phyloP scores from a whole-genome alignment of 1,284 basidiomycete genomes.

The Rhodotorula sp. region DNA sequence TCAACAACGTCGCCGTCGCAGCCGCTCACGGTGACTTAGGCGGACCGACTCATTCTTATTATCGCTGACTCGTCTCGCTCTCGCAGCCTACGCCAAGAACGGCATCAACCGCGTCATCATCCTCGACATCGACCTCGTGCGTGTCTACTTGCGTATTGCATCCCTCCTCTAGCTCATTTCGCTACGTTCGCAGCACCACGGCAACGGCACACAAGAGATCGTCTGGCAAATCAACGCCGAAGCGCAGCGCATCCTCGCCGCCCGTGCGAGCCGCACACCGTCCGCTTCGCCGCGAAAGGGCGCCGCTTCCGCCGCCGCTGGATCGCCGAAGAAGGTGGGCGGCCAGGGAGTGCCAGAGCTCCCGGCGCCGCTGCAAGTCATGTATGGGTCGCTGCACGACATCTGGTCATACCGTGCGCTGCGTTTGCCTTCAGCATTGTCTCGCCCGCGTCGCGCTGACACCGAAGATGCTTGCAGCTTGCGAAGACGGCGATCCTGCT shows the following conservation, averaged over 20 bases:
- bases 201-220: constrained; percentile 90
- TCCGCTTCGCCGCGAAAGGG: constrained; percentile 40
- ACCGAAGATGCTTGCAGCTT: constrained; percentile 54
- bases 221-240: constrained; percentile 91
- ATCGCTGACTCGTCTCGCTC: not conserved
- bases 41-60: not conserved
- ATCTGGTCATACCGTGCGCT: constrained; percentile 54
- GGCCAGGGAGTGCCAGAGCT: constrained; percentile 39
- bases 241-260: constrained; percentile 61
- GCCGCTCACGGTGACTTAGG: constrained; percentile 74
- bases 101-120: constrained; percentile 77
- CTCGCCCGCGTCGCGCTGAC: not conserved
- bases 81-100: constrained; percentile 73
- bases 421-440: not conserved
- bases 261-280: not conserved
- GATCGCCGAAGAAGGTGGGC: constrained; percentile 12
- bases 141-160: constrained; percentile 16
- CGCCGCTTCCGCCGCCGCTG: not conserved
- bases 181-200: constrained; percentile 46
- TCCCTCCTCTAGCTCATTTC: too few relatives aligned
- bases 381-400: constrained; percentile 88
- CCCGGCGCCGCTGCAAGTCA: constrained; percentile 64
- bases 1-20: constrained; percentile 88
- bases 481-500: constrained; percentile 44
- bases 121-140: constrained; percentile 87